Base-by-base conservation (phyloP, 1,284 basidiomycete species). In the Tylopilus orsonianus region DNA sequence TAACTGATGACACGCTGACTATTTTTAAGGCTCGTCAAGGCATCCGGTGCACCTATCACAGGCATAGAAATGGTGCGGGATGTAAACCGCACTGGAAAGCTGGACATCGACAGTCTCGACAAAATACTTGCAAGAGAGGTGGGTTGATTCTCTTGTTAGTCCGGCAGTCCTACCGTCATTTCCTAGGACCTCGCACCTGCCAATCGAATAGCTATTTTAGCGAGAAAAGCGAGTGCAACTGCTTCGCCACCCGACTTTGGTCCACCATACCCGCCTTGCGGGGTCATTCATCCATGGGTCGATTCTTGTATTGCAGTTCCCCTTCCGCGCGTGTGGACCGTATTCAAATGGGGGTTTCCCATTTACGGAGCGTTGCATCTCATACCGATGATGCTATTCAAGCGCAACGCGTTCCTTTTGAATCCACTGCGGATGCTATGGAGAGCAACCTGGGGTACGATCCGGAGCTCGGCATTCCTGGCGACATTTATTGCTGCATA, bases 281-380 rank as follows among this genome's bases (percentile, higher is more conserved):
- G 76, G 12, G 79, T 81, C n/a, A 75, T 92, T 1, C 95, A 98
- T 61, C 95, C 95, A 0, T 84, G 84, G 65, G 64, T 84, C 12
- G 81, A 87, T 36, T 82, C 78, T 8, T 97, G 94, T 64, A 61
- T 75, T 20, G 69, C 71, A 9, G 85, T 86, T 7, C 83, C 85
- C 8, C 50, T 90, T 18, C 79, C 85, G 27, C 84, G 93, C 16
- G 91, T 95, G 72, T 76, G 88, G 57, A 73, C 80, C 18, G 93
- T 97, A 2, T 90, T 89, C 62, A 79, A 80, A 59, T 95, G 87
- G 87, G 94, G 94, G 75, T 64, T 89, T 27, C 86, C 86, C 3
- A 80, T 87, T 35, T 99, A 98, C 59, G 85, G 90, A 18, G 93
- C 93, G 0, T 72, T 99, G 35, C 93, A 98, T 68, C 80, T 97